Evolutionary conservation across 306 rosid species (phyloP).

Genomic region (Quercus mongolica): DNA sequence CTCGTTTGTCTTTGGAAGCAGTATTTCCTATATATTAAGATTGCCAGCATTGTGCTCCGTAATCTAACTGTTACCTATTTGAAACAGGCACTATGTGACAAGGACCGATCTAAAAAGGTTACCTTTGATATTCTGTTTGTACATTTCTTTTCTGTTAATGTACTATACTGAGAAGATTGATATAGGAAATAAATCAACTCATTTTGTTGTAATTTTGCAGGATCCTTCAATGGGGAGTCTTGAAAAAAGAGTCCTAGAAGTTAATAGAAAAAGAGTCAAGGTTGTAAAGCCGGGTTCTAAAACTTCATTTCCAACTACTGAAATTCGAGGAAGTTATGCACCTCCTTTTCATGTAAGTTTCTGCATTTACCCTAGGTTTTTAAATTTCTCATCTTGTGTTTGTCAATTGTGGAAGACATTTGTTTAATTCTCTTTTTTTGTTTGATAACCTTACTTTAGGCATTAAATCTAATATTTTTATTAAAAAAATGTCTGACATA

Average conservation of each 20-base stretch:
- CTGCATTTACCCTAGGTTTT: neutral
- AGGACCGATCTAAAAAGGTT: conserved; percentile 84
- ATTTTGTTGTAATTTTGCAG: conserved; percentile 39
- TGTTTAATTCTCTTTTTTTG: neutral
- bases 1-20: no score
- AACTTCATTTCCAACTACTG: conserved; percentile 89
- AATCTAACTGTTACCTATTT: conserved; percentile 12
- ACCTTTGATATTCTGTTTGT: conserved; percentile 5
- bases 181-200: neutral
- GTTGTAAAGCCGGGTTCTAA: conserved; percentile 95
- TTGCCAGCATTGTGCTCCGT: neutral
- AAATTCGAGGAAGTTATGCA: conserved; percentile 85
- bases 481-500: neutral
- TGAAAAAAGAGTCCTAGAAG: conserved; percentile 80
- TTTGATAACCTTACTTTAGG: neutral
- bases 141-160: neutral
- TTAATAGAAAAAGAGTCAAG: conserved; percentile 80
- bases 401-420: neutral
- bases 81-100: conserved; percentile 79
- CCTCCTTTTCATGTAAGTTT: conserved; percentile 96
- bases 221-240: conserved; percentile 61
- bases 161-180: neutral
- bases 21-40: no score
- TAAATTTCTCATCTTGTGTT: neutral
- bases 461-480: neutral